A percentile compares a stretch with the other conserved stretches of the same genome.
Evolutionary conservation across 257 asterid genomes (phyloP).

Genomic region (Solanum clarkiae): DNA sequence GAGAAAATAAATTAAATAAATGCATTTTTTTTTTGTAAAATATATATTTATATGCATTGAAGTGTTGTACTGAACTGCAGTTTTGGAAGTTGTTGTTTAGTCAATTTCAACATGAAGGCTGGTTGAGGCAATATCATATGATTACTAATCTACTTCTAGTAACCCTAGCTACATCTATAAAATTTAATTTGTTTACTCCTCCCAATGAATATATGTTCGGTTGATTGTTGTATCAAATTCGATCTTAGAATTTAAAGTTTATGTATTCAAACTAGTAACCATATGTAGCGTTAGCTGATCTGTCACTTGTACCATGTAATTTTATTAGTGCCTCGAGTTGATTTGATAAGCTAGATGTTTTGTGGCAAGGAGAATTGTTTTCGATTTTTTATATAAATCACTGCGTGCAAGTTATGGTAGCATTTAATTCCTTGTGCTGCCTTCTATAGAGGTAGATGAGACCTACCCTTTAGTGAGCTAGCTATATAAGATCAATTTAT

Average conservation of each 20-base stretch:
- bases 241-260: rapidly evolving
- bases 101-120: constrained; percentile 1
- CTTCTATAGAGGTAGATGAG: background rate
- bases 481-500: background rate
- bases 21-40: background rate
- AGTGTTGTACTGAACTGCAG: background rate
- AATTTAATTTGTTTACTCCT: background rate
- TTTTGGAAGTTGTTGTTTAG: background rate
- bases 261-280: background rate
- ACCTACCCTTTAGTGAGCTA: background rate
- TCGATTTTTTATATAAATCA: no score
- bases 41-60: background rate
- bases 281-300: background rate
- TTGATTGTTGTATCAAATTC: background rate
- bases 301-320: background rate
- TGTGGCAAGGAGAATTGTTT: background rate
- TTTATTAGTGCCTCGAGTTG: background rate
- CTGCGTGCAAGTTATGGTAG: no score
- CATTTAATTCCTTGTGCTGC: background rate
- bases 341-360: background rate
- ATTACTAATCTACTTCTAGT: background rate
- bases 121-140: background rate
- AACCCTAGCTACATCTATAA: background rate
- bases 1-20: constrained; percentile 19
- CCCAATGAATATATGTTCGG: background rate